These are phyloP conservation scores for Breynia disticha DNA, from an alignment of 441 rosid genomes.

Conservation along the genomic window DNA sequence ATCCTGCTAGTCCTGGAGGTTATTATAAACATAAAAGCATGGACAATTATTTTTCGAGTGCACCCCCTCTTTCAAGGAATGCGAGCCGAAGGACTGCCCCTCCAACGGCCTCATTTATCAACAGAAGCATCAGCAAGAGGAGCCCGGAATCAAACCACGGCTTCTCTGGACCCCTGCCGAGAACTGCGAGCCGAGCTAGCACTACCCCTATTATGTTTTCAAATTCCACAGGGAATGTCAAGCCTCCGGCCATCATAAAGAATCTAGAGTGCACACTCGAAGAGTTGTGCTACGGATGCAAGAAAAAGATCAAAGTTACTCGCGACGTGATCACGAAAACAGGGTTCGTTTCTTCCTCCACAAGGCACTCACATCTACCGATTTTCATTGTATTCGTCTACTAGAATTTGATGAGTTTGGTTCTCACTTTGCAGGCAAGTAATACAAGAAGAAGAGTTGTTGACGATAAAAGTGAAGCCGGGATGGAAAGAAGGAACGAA, in stretches of 20 bases:
- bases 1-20: conserved; percentile 11
- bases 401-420: neutral
- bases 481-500: conserved; percentile 82
- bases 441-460: conserved; percentile 46
- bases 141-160: conserved; percentile 19
- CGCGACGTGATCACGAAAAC: conserved; percentile 52
- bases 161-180: conserved; percentile 12
- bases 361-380: too few species aligned
- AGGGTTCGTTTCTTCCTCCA: conserved; percentile 34
- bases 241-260: conserved; percentile 51
- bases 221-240: conserved; percentile 46
- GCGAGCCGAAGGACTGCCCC: conserved; percentile 32
- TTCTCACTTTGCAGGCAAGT: conserved; percentile 24
- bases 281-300: conserved; percentile 72
- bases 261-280: conserved; percentile 72
- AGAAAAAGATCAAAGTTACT: conserved; percentile 57
- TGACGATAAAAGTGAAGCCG: conserved; percentile 61
- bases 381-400: too few species aligned
- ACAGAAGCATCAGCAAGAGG: conserved; percentile 24
- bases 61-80: conserved; percentile 28
- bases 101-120: conserved; percentile 18
- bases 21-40: conserved; percentile 19
- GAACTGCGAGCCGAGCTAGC: conserved; percentile 25
- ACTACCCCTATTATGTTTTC: conserved; percentile 60
- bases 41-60: conserved; percentile 18